Evolutionary conservation across 108 stramenopile genomes (phyloP).

Genomic region (Cyclotella atomus): DNA sequence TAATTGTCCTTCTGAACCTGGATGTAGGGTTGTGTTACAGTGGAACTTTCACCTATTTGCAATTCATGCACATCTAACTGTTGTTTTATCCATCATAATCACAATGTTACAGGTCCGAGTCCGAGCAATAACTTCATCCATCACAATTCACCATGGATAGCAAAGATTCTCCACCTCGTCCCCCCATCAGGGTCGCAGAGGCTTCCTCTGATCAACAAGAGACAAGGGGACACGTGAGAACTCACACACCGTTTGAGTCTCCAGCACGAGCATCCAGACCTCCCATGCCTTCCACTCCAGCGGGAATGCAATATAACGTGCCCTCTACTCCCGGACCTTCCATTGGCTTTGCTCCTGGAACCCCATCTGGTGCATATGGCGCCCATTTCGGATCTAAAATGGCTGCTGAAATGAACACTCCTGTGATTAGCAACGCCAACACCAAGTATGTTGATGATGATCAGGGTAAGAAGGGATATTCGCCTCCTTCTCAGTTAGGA

Average conservation of each 20-base stretch:
- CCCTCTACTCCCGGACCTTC: neutral
- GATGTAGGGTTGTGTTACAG: no score
- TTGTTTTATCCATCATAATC: no score
- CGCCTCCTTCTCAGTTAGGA: neutral
- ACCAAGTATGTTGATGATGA: slow-evolving; percentile 18
- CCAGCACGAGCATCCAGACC: neutral
- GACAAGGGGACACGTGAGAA: neutral
- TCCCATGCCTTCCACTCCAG: slow-evolving; percentile 10
- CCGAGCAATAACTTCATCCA: no score
- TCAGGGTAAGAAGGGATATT: neutral
- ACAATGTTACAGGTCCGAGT: no score
- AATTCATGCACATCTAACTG: no score
- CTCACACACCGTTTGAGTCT: slow-evolving; percentile 5
- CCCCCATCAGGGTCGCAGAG: neutral
- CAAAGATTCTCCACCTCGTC: neutral
- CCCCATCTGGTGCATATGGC: neutral
- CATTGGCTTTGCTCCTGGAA: slow-evolving; percentile 3
- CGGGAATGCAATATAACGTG: neutral
- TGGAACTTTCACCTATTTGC: no score
- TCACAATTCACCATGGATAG: no score
- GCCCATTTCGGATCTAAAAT: neutral
- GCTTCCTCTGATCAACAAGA: neutral
- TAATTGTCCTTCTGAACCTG: no score
- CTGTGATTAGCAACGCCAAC: slow-evolving; percentile 24
- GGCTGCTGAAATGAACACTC: slow-evolving; percentile 5